These are phyloP conservation scores for Aspergillus panamensis DNA, from an alignment of 495 filamentous ascomycete genomes.

Conservation along the genomic window DNA sequence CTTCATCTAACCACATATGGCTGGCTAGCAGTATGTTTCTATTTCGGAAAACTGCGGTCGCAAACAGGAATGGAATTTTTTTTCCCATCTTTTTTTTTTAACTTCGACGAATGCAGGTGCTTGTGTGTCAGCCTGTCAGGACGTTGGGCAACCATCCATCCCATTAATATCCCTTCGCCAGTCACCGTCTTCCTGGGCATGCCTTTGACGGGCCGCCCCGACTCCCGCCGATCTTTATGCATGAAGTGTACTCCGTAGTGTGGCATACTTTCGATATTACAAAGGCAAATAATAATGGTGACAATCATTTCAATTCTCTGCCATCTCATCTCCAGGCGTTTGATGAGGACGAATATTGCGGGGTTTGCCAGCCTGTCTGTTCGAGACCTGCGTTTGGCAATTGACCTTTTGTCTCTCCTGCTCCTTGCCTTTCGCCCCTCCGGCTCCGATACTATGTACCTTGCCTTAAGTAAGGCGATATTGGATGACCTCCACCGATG, in stretches of 20 bases:
- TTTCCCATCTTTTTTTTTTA: conserved; percentile 10
- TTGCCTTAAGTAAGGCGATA: conserved; percentile 12
- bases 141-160: conserved; percentile 22
- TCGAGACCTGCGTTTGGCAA: neutral
- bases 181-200: conserved; percentile 23
- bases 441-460: neutral
- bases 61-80: conserved; percentile 9
- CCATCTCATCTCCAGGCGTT: neutral
- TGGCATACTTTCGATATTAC: conserved; percentile 12
- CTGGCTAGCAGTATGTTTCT: neutral
- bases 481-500: neutral
- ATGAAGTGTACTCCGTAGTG: conserved; percentile 29
- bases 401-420: neutral
- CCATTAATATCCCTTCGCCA: conserved; percentile 21
- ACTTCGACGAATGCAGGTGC: conserved; percentile 21
- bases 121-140: conserved; percentile 18
- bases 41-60: conserved; percentile 16
- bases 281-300: neutral
- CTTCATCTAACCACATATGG: too few species aligned
- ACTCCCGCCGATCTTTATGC: conserved; percentile 48
- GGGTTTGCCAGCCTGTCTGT: neutral
- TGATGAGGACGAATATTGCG: neutral
- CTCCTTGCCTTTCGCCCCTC: conserved; percentile 7
- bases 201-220: conserved; percentile 47
- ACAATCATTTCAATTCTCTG: neutral